Base-by-base conservation (phyloP, 441 rosid genomes). In the Euphorbia schlechtendalii region DNA sequence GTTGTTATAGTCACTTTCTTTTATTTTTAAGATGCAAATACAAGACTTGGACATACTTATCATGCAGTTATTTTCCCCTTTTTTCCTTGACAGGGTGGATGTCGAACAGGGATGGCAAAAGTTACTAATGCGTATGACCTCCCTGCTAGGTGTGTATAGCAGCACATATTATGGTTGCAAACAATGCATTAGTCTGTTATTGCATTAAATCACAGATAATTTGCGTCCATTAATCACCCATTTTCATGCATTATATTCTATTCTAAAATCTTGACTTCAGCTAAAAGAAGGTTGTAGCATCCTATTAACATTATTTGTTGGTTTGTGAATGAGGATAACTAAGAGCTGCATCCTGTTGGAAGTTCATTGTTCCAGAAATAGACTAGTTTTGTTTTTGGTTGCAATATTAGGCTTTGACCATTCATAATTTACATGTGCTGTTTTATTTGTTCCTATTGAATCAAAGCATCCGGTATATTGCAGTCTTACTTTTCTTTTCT, bases 31-130 rank as follows among this genome's bases (percentile, higher is more conserved):
- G 75, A 24, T 46, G 25, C 51, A 55, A 48, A 61, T 32, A 46
- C 32, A 30, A 30, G 45, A 54, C 24, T 40, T 52, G 46, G 71
- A 67, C 30, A 67, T 69, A 72, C 55, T 57, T 64, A 54, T 14
- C 24, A 18, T 66, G 45, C 34, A 52, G 63, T 72, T 70, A 73
- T 67, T 76, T 12, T 14, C 49, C 49, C 3, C 36, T 21, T 18
- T 73, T 74, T 66, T 76, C 9, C 38, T 56, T 71, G 66, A 52
- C 78, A 95, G 99, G 98, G 98, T 69, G 99, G 98, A 69, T 91
- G 98, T 81, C 81, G 98, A 68, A 95, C 98, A 25, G 99, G 99
- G 74, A 89, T 89, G 98, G 98, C 93, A 0, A 95, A 95, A 82
- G 92, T 86, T 79, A 95, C 99, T 64, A 82, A 81, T 78, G 99